phyloP scores from a whole-genome alignment of 1,139 yeast species.

The Suhomyces yuchorum region DNA sequence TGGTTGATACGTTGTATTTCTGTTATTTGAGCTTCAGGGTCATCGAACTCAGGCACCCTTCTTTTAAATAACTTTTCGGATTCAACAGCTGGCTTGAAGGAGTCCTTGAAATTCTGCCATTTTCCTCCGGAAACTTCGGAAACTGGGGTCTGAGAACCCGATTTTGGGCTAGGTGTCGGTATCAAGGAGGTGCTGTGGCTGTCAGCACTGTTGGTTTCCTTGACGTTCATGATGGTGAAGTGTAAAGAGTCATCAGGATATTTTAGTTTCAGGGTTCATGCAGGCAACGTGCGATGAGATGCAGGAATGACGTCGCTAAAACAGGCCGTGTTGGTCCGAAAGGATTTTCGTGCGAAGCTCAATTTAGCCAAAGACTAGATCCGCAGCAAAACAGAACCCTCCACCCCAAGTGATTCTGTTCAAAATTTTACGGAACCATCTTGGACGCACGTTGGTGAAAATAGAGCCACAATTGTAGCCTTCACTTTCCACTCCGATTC shows the following conservation, averaged over 20 bases:
- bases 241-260: constrained; percentile 5
- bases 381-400: constrained; percentile 61
- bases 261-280: background rate
- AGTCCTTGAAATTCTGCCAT: constrained; percentile 45
- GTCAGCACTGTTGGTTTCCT: background rate
- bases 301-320: background rate
- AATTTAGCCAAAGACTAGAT: constrained; percentile 42
- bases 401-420: constrained; percentile 71
- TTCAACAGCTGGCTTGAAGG: constrained; percentile 39
- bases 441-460: constrained; percentile 54
- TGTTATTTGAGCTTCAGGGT: constrained; percentile 21
- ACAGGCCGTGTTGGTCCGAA: background rate
- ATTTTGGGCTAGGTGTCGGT: constrained; percentile 1
- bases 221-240: background rate
- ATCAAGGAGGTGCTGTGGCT: constrained; percentile 1
- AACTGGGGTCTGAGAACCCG: background rate
- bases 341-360: background rate
- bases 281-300: background rate
- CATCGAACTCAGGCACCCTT: constrained; percentile 21
- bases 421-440: constrained; percentile 46
- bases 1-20: constrained; percentile 28
- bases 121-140: constrained; percentile 16
- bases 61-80: constrained; percentile 20
- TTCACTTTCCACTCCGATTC: constrained; percentile 86
- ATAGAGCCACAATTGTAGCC: constrained; percentile 68